A percentile compares a stretch with the other conserved stretches of the same genome.
Evolutionary conservation across 768 basidiomycete species (phyloP).

Genomic region (Amanita pseudoporphyria): DNA sequence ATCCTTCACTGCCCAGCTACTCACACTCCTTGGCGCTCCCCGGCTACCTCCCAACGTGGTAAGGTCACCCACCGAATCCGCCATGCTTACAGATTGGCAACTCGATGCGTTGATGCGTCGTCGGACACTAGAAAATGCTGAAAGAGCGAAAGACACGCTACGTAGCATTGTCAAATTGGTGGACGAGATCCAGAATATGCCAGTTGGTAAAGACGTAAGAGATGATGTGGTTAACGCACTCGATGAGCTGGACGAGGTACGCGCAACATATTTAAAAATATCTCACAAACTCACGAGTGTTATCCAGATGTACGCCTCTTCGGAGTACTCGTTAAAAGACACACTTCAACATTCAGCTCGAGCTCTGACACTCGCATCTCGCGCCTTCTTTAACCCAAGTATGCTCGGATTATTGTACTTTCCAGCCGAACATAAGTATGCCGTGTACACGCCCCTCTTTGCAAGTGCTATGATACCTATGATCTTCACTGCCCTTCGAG

Average conservation of each 20-base stretch:
- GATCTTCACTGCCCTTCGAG: constrained; percentile 62
- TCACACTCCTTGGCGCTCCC: constrained; percentile 75
- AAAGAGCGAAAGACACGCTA: constrained; percentile 64
- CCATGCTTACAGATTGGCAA: constrained; percentile 63
- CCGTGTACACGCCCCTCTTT: constrained; percentile 92
- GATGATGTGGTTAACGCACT: constrained; percentile 66
- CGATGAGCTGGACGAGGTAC: constrained; percentile 62
- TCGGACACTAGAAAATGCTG: constrained; percentile 60
- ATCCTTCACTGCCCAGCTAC: constrained; percentile 63
- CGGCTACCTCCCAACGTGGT: constrained; percentile 40
- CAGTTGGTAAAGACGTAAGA: constrained; percentile 69
- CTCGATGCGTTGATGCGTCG: constrained; percentile 67
- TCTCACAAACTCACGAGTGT: constrained; percentile 1
- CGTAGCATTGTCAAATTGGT: constrained; percentile 78
- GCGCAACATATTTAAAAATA: constrained; percentile 11
- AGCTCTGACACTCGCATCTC: constrained; percentile 59
- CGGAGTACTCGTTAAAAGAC: constrained; percentile 27
- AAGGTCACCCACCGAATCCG: constrained; percentile 12
- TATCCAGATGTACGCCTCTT: constrained; percentile 28
- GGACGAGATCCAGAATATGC: constrained; percentile 85
- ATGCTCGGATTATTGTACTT: constrained; percentile 97
- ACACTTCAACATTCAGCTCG: constrained; percentile 51
- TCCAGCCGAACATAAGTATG: constrained; percentile 95
- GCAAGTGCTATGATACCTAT: constrained; percentile 84
- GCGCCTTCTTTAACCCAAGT: constrained; percentile 93